Percentiles rank a stretch among this genome's conserved stretches.
These are phyloP conservation scores for Rhizoclosmatium globosum DNA, from an alignment of 192 early-diverging fungal genomes.

Conservation along the genomic window DNA sequence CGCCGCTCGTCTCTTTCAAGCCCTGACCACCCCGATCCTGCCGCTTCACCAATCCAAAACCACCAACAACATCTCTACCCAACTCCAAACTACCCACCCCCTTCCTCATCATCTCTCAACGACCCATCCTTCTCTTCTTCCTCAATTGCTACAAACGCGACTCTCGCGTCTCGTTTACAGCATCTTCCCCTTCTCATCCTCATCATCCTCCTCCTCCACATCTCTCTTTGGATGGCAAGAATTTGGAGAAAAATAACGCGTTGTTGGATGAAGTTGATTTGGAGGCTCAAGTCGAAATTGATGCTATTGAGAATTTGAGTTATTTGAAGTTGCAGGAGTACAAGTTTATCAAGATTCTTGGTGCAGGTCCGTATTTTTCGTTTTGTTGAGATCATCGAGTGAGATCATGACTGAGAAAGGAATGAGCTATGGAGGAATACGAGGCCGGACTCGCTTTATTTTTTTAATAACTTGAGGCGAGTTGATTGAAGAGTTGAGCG, in stretches of 20 bases:
- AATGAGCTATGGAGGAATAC: background rate
- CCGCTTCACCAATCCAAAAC: background rate
- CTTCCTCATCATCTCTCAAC: background rate
- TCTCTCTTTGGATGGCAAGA: background rate
- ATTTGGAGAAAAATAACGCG: too few species aligned
- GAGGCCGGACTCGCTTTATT: too few species aligned
- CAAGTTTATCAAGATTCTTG: constrained; percentile 40
- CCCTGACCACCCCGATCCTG: background rate
- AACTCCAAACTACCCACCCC: background rate
- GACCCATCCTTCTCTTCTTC: background rate
- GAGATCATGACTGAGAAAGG: background rate
- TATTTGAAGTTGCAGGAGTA: constrained; percentile 16
- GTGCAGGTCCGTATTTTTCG: too few species aligned
- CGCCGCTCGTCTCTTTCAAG: background rate
- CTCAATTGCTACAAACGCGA: background rate
- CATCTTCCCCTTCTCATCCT: too few species aligned
- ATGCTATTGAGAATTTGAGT: background rate
- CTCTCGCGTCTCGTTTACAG: background rate
- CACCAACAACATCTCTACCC: background rate
- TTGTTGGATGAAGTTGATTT: too few species aligned
- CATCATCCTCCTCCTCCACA: background rate
- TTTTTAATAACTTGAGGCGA: too few species aligned
- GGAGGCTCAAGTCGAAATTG: constrained; percentile 8
- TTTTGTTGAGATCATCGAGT: background rate
- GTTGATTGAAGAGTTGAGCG: too few species aligned